Base-by-base conservation (phyloP, 192 early-diverging fungal species). In the Geranomyces variabilis region DNA sequence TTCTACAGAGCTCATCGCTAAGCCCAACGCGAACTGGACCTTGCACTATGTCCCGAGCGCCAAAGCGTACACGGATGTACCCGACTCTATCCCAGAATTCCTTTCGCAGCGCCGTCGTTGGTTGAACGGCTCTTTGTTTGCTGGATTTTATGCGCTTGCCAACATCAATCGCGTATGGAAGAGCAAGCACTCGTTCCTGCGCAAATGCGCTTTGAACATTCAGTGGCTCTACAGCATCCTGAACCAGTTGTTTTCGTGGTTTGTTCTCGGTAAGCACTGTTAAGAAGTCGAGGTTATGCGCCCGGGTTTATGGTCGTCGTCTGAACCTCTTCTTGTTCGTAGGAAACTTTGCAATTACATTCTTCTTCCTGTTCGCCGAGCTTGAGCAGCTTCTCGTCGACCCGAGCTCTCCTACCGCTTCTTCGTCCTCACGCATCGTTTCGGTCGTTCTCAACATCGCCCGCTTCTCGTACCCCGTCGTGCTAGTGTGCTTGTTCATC, bases 51-150 rank as follows among this genome's bases (percentile, higher is more conserved):
- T 90, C 44, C 83, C 81, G 29, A 75, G 75, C 13, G 88, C 92
- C 9, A 83, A 83, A 69, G 93, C 89, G 70, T 92, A 93, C 60
- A 94, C 93, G 10, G 93, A 94, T 87, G 93, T 93, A 21, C 93
- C 93, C 4, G 79, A 86, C 48, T 69, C 78, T 3, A 81, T 93
- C 26, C 79, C 80, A 17, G 85, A 87, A 71, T 77, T 87, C 67
- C 72, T 86, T 41, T 80, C 77, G 22, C 85, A 87, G 74, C 75
- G 84, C 19, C 79, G 84, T 24, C 81, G 85, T 4, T 87, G 83
- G 85, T 67, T 87, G 64, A 86, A 87, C 69, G 85, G 84, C 24
- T 68, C 62, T 64, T 71, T 83, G n/a, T 84, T 85, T 79, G 91
- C 91, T 17, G 84, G 77, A 79, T 69, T 93, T 49, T 89, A 93